Evolutionary conservation across 225 moss, liverwort and hornwort genomes (phyloP).

Genomic region (Climacium dendroides): DNA sequence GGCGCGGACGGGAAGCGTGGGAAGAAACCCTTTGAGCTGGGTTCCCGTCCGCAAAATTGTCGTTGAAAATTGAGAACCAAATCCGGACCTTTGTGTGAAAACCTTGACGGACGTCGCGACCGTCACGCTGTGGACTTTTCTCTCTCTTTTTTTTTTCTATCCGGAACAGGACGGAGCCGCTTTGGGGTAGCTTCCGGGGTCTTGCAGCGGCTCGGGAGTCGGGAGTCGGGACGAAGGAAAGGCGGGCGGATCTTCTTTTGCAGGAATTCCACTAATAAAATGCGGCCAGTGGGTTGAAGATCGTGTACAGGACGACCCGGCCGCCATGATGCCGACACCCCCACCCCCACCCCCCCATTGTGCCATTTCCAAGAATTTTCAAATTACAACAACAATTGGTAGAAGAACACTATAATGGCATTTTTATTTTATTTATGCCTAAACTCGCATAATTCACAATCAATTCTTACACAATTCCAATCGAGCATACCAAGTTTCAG

Average conservation of each 20-base stretch:
- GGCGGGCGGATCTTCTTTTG: neutral
- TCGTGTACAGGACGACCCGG: no score
- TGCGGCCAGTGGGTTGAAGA: no score
- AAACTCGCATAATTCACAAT: neutral
- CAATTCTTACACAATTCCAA: neutral
- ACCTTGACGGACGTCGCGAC: neutral
- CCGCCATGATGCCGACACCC: no score
- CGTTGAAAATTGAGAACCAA: neutral
- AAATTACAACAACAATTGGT: no score
- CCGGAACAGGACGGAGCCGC: neutral
- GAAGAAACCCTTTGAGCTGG: neutral
- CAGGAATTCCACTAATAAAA: no score
- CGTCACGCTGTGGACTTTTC: neutral
- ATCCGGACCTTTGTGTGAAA: neutral
- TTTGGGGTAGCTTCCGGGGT: neutral
- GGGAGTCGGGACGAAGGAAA: no score
- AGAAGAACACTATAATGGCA: neutral
- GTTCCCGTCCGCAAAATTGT: no score
- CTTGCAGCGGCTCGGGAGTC: no score
- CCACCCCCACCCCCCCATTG: no score
- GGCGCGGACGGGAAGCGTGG: neutral
- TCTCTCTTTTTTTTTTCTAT: no score
- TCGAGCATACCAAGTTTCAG: no score
- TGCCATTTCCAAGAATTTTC: neutral
- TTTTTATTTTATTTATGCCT: neutral